Base-by-base conservation (phyloP, 2,329 filamentous ascomycete species). In the Magnaporthiopsis rhizophila region DNA sequence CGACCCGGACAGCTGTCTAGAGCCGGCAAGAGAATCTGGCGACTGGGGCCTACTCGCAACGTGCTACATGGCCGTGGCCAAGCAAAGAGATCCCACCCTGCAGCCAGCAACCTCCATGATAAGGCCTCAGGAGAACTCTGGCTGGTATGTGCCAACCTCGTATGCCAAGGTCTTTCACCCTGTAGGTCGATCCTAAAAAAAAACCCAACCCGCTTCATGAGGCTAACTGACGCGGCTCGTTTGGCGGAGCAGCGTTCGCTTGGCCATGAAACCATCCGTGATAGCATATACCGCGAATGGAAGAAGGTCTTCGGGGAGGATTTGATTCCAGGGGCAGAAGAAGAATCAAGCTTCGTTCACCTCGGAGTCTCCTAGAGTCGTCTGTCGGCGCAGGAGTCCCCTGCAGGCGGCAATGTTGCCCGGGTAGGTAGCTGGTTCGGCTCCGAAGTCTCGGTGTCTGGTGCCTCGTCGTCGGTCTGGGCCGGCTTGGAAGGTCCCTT, bases 121-220 rank as follows among this genome's bases (percentile, higher is more conserved):
- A 3, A 65, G 68, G 32, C 65, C 69, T 8, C 65, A 73, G 64
- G 75, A 74, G 63, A 75, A 75, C 59, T 76, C 75, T 3, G 79
- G 78, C 76, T 79, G 78, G 78, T 77, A 78, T 69, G 77, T 79
- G n/a, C 78, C 79, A 18, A 78, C 77, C 36, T 80, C 76, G 65
- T 80, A 79, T 63, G 79, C 76, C 58, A 79, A 79, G 69, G 79
- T 76, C 0, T 80, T 80, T 68, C 77, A 81, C 69, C 78, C 79
- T 58, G 74, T 76, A 72, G 64, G 73, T 69, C 12, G 64, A 64
- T 3, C 24, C 32, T 11, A 1, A 30, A 30, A 13, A 21, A 7
- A 7, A 18, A 53, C 4, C 45, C 45, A n/a, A 18, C 45, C 45
- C 21, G 9, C 0, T 2, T 61, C 2, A 8, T 53, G 60, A 13